Conservation (phyloP, 75 land plant species). For the Larix kaempferi region DNA sequence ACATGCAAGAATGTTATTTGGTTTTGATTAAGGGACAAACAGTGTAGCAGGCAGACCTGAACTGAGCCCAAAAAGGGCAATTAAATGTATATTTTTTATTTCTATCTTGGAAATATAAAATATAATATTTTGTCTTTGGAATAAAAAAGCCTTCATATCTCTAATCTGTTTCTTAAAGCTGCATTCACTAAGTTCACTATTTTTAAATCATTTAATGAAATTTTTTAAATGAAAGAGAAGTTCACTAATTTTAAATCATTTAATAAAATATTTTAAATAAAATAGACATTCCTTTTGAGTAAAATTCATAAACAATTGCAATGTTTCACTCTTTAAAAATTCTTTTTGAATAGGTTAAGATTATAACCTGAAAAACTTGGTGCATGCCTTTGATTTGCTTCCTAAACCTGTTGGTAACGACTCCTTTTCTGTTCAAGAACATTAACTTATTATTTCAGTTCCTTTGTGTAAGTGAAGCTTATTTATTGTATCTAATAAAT, state of each 20-base stretch:
- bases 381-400: constrained; percentile 17
- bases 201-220: too few relatives aligned
- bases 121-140: not conserved
- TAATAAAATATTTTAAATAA: not conserved
- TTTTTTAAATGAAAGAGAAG: too few relatives aligned
- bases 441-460: not conserved
- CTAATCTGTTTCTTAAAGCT: not conserved
- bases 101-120: not conserved
- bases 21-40: too few relatives aligned
- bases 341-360: constrained; percentile 8
- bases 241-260: not conserved
- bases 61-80: too few relatives aligned
- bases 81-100: too few relatives aligned
- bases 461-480: not conserved
- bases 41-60: too few relatives aligned
- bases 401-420: constrained; percentile 7
- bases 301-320: not conserved
- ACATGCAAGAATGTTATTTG: too few relatives aligned
- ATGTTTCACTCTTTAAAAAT: not conserved
- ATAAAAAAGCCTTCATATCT: not conserved
- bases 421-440: constrained; percentile 19
- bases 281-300: not conserved
- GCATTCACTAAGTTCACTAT: not conserved
- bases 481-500: not conserved
- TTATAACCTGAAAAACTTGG: constrained; percentile 17